Conservation (phyloP, 306 rosid genomes). For the Acacia confusa region DNA sequence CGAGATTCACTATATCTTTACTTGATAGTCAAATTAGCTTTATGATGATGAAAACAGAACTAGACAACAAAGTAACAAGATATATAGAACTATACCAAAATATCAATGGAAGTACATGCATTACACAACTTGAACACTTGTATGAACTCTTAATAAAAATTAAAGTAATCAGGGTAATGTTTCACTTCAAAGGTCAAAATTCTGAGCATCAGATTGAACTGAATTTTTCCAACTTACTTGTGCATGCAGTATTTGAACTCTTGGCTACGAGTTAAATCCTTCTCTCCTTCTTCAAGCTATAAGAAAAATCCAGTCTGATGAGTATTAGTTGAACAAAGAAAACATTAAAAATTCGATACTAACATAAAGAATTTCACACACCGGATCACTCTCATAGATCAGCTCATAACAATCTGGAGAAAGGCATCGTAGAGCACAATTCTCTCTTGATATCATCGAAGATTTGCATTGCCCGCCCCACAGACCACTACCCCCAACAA, state of each 20-base stretch:
- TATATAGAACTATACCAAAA: not conserved
- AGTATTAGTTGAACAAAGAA: constrained; percentile 11
- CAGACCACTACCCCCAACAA: constrained; percentile 56
- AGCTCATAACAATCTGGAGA: constrained; percentile 78
- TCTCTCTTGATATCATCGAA: constrained; percentile 71
- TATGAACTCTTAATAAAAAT: not conserved
- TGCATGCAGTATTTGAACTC: constrained; percentile 81
- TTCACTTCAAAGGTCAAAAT: not conserved
- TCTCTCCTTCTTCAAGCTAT: constrained; percentile 98
- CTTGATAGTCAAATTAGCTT: not conserved
- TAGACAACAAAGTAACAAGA: not conserved
- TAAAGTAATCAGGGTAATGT: not conserved
- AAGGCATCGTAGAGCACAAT: constrained; percentile 89
- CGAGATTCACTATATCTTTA: not conserved
- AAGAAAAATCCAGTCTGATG: constrained; percentile 25
- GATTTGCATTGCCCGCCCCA: constrained; percentile 90
- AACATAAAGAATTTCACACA: constrained; percentile 28
- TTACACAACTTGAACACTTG: constrained; percentile 12
- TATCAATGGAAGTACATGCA: not conserved
- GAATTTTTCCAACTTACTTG: constrained; percentile 55
- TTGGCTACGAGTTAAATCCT: constrained; percentile 73
- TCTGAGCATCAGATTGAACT: constrained; percentile 22
- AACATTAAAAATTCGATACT: not conserved
- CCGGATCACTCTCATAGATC: constrained; percentile 85
- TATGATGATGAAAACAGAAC: constrained; percentile 12